Base-by-base conservation (phyloP, 2,329 filamentous ascomycete genomes). In the Herpotrichia juniperi region DNA sequence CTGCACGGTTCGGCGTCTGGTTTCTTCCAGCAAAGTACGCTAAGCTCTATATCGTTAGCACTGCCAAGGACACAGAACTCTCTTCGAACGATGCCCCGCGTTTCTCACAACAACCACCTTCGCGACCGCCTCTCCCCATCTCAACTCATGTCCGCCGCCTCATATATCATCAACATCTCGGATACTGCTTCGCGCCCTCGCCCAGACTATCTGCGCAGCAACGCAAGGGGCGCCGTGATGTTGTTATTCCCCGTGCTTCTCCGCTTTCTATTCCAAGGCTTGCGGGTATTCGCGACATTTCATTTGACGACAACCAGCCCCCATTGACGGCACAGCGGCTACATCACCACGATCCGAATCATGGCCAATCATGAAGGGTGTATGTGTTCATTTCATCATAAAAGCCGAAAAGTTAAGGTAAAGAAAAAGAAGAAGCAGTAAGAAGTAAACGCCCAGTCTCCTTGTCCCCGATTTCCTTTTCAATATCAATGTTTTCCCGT, bases 321-420 rank as follows among this genome's bases (percentile, higher is more conserved):
- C 71, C 66, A 68, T 63, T 58, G 59, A 66, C 58, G 62, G 60
- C 62, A 68, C 70, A 73, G 72, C 72, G 72, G 69, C 70, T 74
- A 73, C 63, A 54, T 66, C 62, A 61, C 53, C 53, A 63, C 49
- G 37, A 59, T 42, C 57, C 46, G 61, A 57, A 56, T 68, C 48
- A 58, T 47, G 53, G 50, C 71, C 69, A 72, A 72, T 74, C 68
- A 73, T 57, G 39, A 35, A 49, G 48, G 50, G 46, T 51, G 28
- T 53, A 52, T 46, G 58, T 57, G 48, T 57, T 69, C 64, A 61
- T 72, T 73, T 60, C 58, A 62, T 69, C 62, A 63, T 68, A 66
- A 67, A 60, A 58, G 26, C 54, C 52, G 46, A 57, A 65, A 61
- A 56, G 56, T 52, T 58, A 59, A 65, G 59, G 48, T 64, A 67